Evolutionary conservation across 176 grass and related monocot species (phyloP).

Genomic region (Poa annua): DNA sequence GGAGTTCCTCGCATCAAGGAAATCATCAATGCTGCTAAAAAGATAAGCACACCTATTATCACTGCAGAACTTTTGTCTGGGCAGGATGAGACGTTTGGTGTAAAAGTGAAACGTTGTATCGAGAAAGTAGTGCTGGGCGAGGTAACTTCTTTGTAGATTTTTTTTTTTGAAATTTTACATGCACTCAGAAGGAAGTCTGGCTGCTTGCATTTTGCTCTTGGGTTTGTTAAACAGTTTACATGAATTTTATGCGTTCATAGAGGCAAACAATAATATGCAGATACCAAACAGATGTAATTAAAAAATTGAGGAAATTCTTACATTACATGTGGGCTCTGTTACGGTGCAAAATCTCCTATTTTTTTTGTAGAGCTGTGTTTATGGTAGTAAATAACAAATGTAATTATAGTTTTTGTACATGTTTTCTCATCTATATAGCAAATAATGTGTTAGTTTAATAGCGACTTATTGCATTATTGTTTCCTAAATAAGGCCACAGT

Average conservation of each 20-base stretch:
- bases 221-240: background rate
- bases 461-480: conserved; percentile 8
- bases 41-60: conserved; percentile 90
- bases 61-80: conserved; percentile 60
- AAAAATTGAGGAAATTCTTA: conserved; percentile 24
- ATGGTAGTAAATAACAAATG: background rate
- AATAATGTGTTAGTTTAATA: background rate
- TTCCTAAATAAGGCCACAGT: background rate
- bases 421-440: background rate
- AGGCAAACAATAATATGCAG: background rate
- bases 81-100: conserved; percentile 53
- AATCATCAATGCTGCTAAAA: conserved; percentile 96
- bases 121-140: conserved; percentile 83
- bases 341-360: background rate
- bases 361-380: conserved; percentile 22
- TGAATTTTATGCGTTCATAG: conserved; percentile 27
- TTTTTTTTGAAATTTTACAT: background rate
- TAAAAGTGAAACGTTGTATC: conserved; percentile 75
- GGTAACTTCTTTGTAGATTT: conserved; percentile 41
- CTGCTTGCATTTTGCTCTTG: conserved; percentile 10
- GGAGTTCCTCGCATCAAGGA: conserved; percentile 98
- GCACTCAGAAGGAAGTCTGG: background rate
- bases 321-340: conserved; percentile 3
- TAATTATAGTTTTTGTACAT: background rate
- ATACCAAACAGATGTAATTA: background rate